phyloP scores from a whole-genome alignment of 1,284 basidiomycete genomes.

The Puccinia novopanici region DNA sequence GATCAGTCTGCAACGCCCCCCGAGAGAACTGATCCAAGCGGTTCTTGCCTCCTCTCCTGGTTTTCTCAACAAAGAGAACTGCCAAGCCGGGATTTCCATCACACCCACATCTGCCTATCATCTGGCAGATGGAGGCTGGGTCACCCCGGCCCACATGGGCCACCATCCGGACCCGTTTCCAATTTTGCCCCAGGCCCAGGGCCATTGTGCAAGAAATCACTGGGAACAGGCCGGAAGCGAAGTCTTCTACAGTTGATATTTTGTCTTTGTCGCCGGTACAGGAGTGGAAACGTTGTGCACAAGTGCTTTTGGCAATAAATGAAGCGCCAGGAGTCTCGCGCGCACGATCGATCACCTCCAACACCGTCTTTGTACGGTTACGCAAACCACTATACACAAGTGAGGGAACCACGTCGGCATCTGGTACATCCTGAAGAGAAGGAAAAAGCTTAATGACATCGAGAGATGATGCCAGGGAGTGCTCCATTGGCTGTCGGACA shows the following conservation, averaged over 20 bases:
- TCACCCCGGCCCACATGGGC: too few relatives aligned
- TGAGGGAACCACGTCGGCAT: background rate
- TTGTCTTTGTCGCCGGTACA: too few relatives aligned
- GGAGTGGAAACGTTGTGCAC: background rate
- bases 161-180: too few relatives aligned
- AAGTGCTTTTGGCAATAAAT: background rate
- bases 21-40: background rate
- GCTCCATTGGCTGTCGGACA: too few relatives aligned
- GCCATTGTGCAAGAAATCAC: constrained; percentile 18
- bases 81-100: background rate
- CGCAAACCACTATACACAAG: constrained; percentile 2
- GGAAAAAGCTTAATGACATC: background rate
- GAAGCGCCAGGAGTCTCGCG: background rate
- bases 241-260: background rate
- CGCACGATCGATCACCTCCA: too few relatives aligned
- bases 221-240: background rate
- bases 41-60: background rate
- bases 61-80: constrained; percentile 8
- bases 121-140: background rate
- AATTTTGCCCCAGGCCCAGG: too few relatives aligned
- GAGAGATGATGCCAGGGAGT: background rate
- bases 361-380: background rate
- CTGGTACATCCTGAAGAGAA: background rate
- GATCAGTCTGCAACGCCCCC: background rate
- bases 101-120: background rate